Evolutionary conservation across 345 rosid genomes (phyloP), one percentile per base, ranked within the genome.

Genomic region (Eucalyptus albens): DNA sequence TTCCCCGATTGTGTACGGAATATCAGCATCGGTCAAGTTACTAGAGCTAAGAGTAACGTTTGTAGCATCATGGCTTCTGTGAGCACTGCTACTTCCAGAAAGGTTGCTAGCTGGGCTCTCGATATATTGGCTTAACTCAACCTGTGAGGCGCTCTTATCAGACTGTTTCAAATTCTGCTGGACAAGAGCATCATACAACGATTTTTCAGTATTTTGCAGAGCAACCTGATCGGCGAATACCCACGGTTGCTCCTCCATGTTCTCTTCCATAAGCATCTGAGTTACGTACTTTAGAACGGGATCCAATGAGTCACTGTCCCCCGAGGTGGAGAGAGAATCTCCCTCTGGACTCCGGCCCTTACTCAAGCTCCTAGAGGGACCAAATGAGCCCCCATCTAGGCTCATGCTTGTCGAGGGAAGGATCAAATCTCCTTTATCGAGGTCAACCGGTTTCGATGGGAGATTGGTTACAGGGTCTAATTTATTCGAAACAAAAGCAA

Each of bases 211-310:
- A 88, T 94, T 93, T 90, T 92, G 95, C 81, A 96, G 91, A 86
- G 96, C 97, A 87, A 94, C 90, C 1, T 97, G 92, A 53, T 94
- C 96, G 53, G 93, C 92, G 24, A 91, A 91, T 92, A 93, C 90
- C 87, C 93, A 90, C 12, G 94, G 94, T 65, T 93, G 92, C 87
- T 92, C 94, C 44, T 92, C 95, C 92, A 94, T 86, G 89, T 93
- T 93, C 93, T 96, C 99, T 89, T 96, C 98, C 99, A 96, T 92
- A 33, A 96, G 98, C 87, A 96, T 89, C 93, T 94, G 94, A 86
- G 88, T 94, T 29, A 96, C 93, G 91, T 94, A 96, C 91, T 89
- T 94, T 90, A 95, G 95, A 49, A 94, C 93, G 4, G 95, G 90
- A 47, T 95, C 95, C 4, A 93, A 91, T 17, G 93, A 94, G 21